phyloP scores from a whole-genome alignment of 768 basidiomycete species.

The Boletus reticuloceps region DNA sequence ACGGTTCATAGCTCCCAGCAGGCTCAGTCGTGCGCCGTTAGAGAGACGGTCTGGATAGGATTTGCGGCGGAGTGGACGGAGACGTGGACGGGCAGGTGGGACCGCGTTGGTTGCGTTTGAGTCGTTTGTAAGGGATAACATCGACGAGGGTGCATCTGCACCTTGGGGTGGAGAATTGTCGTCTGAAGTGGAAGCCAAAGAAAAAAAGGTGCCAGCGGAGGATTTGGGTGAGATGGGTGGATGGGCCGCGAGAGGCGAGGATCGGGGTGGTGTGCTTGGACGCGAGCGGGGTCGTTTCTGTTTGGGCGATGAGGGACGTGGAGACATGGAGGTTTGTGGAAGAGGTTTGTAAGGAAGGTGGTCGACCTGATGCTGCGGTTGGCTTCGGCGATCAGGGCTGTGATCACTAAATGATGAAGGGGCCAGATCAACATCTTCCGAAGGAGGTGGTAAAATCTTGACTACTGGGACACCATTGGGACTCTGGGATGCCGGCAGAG shows the following conservation, averaged over 20 bases:
- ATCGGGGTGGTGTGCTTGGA: constrained; percentile 16
- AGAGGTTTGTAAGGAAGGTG: neutral
- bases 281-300: constrained; percentile 16
- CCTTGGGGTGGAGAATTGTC: constrained; percentile 6
- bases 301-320: constrained; percentile 2
- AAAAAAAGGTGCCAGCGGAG: constrained; percentile 26
- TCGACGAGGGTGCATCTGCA: neutral
- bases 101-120: neutral
- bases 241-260: constrained; percentile 8
- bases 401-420: neutral
- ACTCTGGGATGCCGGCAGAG: neutral
- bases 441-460: constrained; percentile 18
- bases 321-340: constrained; percentile 3
- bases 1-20: constrained; percentile 27
- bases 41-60: constrained; percentile 27
- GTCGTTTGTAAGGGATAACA: neutral
- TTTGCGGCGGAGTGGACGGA: constrained; percentile 15
- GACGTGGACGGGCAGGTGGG: constrained; percentile 14
- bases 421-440: neutral
- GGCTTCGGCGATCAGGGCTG: neutral
- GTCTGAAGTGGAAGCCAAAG: constrained; percentile 16
- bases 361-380: constrained; percentile 7
- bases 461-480: constrained; percentile 5
- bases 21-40: constrained; percentile 21
- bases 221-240: constrained; percentile 27